Evolutionary conservation across 169 alveolate genomes (phyloP).

Genomic region (Cardiosporidium cionae): DNA sequence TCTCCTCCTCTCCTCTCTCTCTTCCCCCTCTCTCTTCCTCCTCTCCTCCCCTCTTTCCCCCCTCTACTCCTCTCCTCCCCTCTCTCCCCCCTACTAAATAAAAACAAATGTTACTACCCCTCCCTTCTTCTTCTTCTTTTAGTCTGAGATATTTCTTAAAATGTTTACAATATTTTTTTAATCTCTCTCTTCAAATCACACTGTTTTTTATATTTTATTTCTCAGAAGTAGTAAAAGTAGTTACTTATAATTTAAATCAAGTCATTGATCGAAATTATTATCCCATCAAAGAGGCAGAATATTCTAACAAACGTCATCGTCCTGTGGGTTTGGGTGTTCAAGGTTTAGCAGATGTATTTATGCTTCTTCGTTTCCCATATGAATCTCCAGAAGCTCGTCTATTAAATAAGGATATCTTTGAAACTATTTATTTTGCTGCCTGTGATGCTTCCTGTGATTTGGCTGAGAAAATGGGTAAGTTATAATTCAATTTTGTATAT

Average conservation of each 20-base stretch:
- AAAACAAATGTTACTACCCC: too few species aligned
- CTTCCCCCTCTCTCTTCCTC: too few species aligned
- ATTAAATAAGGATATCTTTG: conserved; percentile 87
- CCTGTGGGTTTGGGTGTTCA: conserved; percentile 99
- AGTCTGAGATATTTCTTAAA: too few species aligned
- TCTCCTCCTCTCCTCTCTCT: too few species aligned
- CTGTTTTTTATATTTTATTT: too few species aligned
- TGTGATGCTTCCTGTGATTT: conserved; percentile 85
- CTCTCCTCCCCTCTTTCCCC: too few species aligned
- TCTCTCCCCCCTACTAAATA: too few species aligned
- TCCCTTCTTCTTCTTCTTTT: too few species aligned
- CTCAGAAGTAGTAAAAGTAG: conserved; percentile 81
- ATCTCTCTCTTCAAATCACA: too few species aligned
- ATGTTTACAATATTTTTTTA: too few species aligned
- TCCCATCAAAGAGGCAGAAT: conserved; percentile 86
- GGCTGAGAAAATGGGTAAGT: conserved; percentile 77
- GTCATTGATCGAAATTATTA: conserved; percentile 92
- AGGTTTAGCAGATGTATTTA: conserved; percentile 96
- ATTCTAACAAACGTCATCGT: conserved; percentile 89
- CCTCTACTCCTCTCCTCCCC: too few species aligned
- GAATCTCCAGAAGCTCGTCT: conserved; percentile 87
- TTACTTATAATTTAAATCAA: conserved; percentile 86
- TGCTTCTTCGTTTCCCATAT: conserved; percentile 86
- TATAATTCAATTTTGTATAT: too few species aligned
- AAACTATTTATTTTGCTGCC: conserved; percentile 95